Evolutionary conservation across 2,329 filamentous ascomycete species (phyloP).

Genomic region (Aspergillus novoparasiticus): DNA sequence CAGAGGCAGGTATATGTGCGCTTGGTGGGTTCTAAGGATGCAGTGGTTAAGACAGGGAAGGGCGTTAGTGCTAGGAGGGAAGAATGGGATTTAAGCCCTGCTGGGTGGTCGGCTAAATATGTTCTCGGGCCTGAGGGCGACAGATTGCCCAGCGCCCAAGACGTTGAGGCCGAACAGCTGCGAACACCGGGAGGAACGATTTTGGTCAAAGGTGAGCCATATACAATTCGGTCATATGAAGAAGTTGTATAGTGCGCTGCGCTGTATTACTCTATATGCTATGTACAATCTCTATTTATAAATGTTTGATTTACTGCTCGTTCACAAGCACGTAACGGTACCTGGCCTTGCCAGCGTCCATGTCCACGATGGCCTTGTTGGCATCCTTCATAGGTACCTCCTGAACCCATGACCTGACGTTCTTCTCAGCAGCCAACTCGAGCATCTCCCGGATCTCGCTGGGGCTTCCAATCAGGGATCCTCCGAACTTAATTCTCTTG

Average conservation of each 20-base stretch:
- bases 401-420: constrained; percentile 44
- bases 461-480: constrained; percentile 45
- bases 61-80: constrained; percentile 34
- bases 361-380: constrained; percentile 46
- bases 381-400: constrained; percentile 44
- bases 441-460: constrained; percentile 48
- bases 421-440: constrained; percentile 42
- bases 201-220: constrained; percentile 18
- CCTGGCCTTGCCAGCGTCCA: constrained; percentile 46
- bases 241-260: constrained; percentile 14
- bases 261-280: constrained; percentile 10
- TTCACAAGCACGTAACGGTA: constrained; percentile 50
- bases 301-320: constrained; percentile 25
- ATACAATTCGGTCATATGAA: constrained; percentile 33
- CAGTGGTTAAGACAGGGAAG: constrained; percentile 23
- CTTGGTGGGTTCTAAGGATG: constrained; percentile 10
- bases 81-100: constrained; percentile 4
- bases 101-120: constrained; percentile 17
- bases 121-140: neutral
- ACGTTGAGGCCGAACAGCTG: constrained; percentile 20
- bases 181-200: constrained; percentile 22
- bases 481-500: constrained; percentile 53
- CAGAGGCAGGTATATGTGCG: constrained; percentile 27
- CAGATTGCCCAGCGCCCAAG: constrained; percentile 25
- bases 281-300: constrained; percentile 5